phyloP scores from a whole-genome alignment of 371 early-diverging fungal species.

The Amoeboaphelidium protococcarum region DNA sequence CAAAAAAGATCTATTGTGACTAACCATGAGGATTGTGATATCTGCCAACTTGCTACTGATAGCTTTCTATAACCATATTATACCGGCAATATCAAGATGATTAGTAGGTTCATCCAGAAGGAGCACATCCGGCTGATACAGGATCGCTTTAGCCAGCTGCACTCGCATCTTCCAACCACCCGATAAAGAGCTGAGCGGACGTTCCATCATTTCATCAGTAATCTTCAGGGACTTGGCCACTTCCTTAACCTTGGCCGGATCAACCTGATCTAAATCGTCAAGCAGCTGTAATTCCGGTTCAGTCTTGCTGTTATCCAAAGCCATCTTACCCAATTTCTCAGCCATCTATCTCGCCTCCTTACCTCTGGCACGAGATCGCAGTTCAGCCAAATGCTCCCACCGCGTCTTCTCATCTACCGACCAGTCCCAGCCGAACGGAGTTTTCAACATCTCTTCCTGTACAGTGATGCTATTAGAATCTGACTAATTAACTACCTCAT shows the following conservation, averaged over 20 bases:
- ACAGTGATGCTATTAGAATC: slow-evolving; percentile 3
- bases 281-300: too few relatives aligned
- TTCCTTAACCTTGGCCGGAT: slow-evolving; percentile 5
- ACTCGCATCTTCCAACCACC: slow-evolving; percentile 13
- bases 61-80: slow-evolving; percentile 8
- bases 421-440: slow-evolving; percentile 4
- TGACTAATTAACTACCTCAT: too few relatives aligned
- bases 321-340: slow-evolving; percentile 6
- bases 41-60: not conserved
- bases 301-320: too few relatives aligned
- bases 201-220: slow-evolving; percentile 4
- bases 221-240: slow-evolving; percentile 8
- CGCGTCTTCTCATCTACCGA: slow-evolving; percentile 4
- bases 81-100: slow-evolving; percentile 9
- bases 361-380: not conserved
- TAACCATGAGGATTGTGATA: slow-evolving; percentile 9
- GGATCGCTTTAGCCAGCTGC: slow-evolving; percentile 10
- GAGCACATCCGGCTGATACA: slow-evolving; percentile 8
- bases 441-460: slow-evolving; percentile 6
- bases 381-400: not conserved
- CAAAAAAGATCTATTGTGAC: slow-evolving; percentile 11
- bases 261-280: not conserved
- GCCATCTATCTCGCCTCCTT: slow-evolving; percentile 5
- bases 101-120: slow-evolving; percentile 17
- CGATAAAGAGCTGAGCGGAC: slow-evolving; percentile 3